Evolutionary conservation across 148 eudicot species (phyloP), one percentile per base, ranked within the genome.

Genomic region (Dianthus caryophyllus): DNA sequence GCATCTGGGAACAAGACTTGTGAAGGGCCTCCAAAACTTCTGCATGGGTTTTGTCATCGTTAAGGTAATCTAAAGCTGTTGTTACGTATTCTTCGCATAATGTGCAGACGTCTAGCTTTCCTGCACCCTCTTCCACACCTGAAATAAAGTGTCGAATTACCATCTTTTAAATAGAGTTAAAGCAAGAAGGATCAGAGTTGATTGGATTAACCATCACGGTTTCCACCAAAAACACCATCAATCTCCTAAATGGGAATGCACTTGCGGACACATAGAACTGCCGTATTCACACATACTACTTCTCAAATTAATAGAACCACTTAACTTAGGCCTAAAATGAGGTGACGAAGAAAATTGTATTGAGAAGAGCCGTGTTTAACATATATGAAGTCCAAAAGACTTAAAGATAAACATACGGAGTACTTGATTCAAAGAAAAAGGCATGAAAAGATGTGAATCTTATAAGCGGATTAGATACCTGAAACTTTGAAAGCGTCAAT

Each of bases 21-120:
- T 88, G 95, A 75, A 93, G 98, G 31, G 68, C 68, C 46, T 72
- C 74, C 24, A 88, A 60, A 64, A 93, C 66, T 71, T 87, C 87
- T 11, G 68, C 61, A 61, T 82, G 88, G 52, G 98, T 93, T 65
- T 85, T 88, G 77, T 86, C 74, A 26, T 84, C 82, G 49, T 64
- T 38, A 44, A 93, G 82, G 78, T 87, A 90, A 14, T 62, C 72
- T 44, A 93, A 73, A 62, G 88, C 88, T 73, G 83, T 51, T 16
- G 75, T 24, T 47, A 88, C 76, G 80, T 78, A 86, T 46, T 88
- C 85, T 84, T 93, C 88, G 77, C 98, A 93, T 77, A 84, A 11
- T 44, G 76, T 57, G 74, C 92, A 87, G 59, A 81, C 17, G 12
- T 85, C 71, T 41, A 74, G 69, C 21, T 78, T 74, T 38, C 68